Evolutionary conservation across 2,329 filamentous ascomycete genomes (phyloP).

Genomic region (Colletotrichum higginsianum): DNA sequence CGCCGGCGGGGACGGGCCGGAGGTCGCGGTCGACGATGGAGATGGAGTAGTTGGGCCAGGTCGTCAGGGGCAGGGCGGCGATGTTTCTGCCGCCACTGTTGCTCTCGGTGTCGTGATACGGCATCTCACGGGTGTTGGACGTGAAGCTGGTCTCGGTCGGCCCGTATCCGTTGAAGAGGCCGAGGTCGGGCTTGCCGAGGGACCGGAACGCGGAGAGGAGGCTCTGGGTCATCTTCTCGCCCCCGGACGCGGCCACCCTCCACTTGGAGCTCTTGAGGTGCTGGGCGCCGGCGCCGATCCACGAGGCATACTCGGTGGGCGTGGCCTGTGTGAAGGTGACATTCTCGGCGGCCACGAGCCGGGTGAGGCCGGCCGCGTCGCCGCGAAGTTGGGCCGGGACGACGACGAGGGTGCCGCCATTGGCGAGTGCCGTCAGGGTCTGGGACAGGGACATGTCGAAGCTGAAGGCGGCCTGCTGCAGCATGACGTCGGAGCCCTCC

Average conservation of each 20-base stretch:
- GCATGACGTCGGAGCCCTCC: conserved; percentile 37
- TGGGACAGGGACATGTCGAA: conserved; percentile 60
- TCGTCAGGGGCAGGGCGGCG: conserved; percentile 36
- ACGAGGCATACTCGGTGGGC: conserved; percentile 58
- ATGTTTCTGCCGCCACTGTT: conserved; percentile 41
- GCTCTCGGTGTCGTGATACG: no score
- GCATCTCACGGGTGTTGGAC: no score
- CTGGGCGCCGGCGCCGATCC: conserved; percentile 46
- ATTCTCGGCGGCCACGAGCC: conserved; percentile 52
- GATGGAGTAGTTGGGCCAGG: conserved; percentile 52
- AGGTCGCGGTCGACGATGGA: conserved; percentile 58
- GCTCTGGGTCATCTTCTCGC: no score
- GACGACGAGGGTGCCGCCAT: conserved; percentile 55
- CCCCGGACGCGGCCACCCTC: no score
- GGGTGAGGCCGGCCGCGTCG: conserved; percentile 53
- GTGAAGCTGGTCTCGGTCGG: conserved; percentile 9
- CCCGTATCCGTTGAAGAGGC: conserved; percentile 17
- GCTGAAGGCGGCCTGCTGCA: conserved; percentile 57
- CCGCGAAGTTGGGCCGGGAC: conserved; percentile 49
- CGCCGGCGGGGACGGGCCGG: conserved; percentile 55
- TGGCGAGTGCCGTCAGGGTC: conserved; percentile 52
- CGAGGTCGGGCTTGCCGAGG: conserved; percentile 29
- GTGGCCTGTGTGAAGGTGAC: conserved; percentile 57
- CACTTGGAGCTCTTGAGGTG: background rate
- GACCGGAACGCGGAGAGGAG: no score